Evolutionary conservation across 1,139 yeast species (phyloP), one percentile per base, ranked within the genome.

Genomic region (Geotrichum reessii): DNA sequence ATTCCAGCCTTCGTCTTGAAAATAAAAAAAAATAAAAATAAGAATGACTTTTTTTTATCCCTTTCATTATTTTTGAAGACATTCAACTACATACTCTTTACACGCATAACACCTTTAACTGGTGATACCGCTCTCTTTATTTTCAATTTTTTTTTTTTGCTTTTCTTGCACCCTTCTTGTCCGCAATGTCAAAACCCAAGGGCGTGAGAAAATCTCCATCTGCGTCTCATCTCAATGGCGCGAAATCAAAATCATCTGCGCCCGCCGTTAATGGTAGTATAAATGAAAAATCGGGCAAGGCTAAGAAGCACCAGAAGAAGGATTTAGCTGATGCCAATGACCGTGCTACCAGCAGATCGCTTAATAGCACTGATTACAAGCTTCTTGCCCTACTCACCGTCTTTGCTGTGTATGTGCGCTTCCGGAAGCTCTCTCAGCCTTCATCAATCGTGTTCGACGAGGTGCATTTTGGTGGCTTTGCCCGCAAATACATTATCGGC

Each of bases 361-460:
- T 73, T 54, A 58, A 65, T 42, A 58, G 69, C 33, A 52, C 58
- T 42, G 73, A 70, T 59, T 58, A 63, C 40, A 62, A 66, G 51
- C 63, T 78, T 47, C 68, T 93, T 19, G 76, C 75, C 1, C 67
- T 73, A 1, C 78, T 93, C 58, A 70, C 84, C n/a, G 65, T 81
- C 1, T 70, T 84, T 47, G 81, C 95, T 0, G 64, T 78, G 9
- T 68, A 74, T 52, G 80, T 88, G 56, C 82, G 98, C 64, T 75
- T 86, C 58, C 78, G 80, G 67, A 80, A 81, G 61, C 72, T 93
- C 53, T 78, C 82, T 53, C 71, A 76, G 61, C 99, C 99, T 21
- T 74, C 82, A 63, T 81, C 88, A 50, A 97, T 93, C 53, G 97
- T 93, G 40, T 93, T 93, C 71, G 99, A 93, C 76, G 99, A 93